Evolutionary conservation across 2,329 filamentous ascomycete genomes (phyloP).

Genomic region (Talaromyces sp.): DNA sequence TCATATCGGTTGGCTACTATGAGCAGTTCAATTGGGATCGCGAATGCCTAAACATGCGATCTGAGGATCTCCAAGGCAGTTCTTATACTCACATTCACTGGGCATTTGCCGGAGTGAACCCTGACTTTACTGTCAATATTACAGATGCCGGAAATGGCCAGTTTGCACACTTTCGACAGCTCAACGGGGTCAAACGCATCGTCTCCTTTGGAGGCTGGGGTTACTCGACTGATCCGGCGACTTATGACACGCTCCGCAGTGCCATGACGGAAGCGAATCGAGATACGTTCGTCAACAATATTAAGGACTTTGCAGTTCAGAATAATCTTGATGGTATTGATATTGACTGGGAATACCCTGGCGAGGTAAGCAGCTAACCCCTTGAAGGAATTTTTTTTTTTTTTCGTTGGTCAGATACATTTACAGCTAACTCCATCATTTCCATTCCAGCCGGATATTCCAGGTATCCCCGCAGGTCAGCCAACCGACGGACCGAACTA

Average conservation of each 20-base stretch:
- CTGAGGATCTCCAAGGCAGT: constrained; percentile 23
- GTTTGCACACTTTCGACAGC: constrained; percentile 5
- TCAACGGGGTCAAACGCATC: constrained; percentile 34
- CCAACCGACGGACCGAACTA: not conserved
- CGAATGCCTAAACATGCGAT: constrained; percentile 31
- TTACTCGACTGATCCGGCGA: constrained; percentile 39
- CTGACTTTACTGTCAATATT: constrained; percentile 32
- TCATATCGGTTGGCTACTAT: constrained; percentile 32
- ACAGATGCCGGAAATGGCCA: constrained; percentile 2
- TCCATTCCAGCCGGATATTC: not conserved
- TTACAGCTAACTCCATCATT: not conserved
- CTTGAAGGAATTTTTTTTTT: not conserved
- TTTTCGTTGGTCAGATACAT: not conserved
- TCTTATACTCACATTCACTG: constrained; percentile 39
- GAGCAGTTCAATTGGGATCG: constrained; percentile 32
- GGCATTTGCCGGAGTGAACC: constrained; percentile 35
- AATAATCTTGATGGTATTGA: constrained; percentile 34
- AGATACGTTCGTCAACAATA: constrained; percentile 35
- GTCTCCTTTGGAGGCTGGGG: constrained; percentile 47
- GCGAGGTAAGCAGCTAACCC: constrained; percentile 1
- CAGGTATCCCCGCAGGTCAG: not conserved
- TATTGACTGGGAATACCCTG: constrained; percentile 42
- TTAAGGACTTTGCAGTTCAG: constrained; percentile 42
- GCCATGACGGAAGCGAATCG: constrained; percentile 39
- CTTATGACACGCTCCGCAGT: constrained; percentile 39